phyloP scores from a whole-genome alignment of 208 protist species.

The Porcisia deanei region DNA sequence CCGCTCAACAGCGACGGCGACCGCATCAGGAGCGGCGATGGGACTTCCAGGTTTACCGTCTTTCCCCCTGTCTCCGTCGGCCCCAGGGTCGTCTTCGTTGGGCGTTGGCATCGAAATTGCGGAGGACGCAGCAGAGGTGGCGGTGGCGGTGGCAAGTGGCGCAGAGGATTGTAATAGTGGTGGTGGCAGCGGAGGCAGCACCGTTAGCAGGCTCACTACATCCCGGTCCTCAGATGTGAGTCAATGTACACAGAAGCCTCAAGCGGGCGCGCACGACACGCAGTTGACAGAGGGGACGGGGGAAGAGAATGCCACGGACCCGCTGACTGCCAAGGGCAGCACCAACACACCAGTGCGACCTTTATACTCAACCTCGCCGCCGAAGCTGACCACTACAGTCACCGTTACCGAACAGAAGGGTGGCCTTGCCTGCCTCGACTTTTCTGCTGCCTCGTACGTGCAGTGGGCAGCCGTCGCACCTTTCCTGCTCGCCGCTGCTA shows the following conservation, averaged over 20 bases:
- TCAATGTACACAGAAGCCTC: constrained; percentile 5
- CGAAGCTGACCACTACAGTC: neutral
- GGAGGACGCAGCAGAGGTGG: neutral
- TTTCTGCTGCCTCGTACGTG: constrained; percentile 49
- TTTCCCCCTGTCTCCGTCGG: neutral
- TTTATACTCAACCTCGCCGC: neutral
- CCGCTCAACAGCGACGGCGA: neutral
- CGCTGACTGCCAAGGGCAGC: neutral
- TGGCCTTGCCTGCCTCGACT: constrained; percentile 65
- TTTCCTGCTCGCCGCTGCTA: constrained; percentile 52
- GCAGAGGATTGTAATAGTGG: no score
- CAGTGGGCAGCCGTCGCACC: constrained; percentile 68
- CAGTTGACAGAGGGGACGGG: neutral
- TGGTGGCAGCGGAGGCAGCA: constrained; percentile 3
- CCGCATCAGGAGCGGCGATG: neutral
- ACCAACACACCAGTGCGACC: neutral
- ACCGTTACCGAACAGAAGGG: constrained; percentile 3
- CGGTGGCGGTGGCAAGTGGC: neutral
- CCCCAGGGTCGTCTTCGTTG: neutral
- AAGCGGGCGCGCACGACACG: neutral
- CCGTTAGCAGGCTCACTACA: constrained; percentile 15
- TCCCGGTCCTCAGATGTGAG: constrained; percentile 4
- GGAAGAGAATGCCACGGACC: neutral
- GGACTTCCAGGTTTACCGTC: neutral
- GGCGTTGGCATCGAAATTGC: neutral